Base-by-base conservation (phyloP, 345 rosid genomes). In the Anastatica hierochuntica region DNA sequence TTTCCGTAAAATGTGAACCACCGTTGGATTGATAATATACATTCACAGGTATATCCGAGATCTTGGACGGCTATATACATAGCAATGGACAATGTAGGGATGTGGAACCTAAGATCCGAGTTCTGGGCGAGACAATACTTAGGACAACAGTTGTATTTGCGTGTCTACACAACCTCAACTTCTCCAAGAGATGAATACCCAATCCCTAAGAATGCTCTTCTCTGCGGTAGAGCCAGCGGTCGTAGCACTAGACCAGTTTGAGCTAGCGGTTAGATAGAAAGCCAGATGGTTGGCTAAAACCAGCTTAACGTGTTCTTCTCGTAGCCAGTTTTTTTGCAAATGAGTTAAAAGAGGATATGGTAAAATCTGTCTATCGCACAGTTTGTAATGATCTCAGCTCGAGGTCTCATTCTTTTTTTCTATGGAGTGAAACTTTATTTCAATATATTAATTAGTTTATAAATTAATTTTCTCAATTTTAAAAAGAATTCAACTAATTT, bases 101-200 rank as follows among this genome's bases (percentile, higher is more conserved):
- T 88, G 98, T 92, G 98, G 98, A 76, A 92, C 80, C 5, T 92
- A 49, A 79, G 98, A 66, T 46, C 95, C 0, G 98, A 92, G 68
- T 76, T 78, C 14, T 92, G 96, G 98, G 98, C 94, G 8, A 69
- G 96, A 14, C 98, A 92, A 30, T 65, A n/a, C n/a, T n/a, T n/a
- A n/a, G n/a, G n/a, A n/a, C n/a, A n/a, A n/a, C n/a, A n/a, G n/a
- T n/a, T n/a, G n/a, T 92, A 92, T 33, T 19, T 92, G 60, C 79
- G 98, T 4, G 97, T 92, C 23, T 81, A 59, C 58, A 88, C 98
- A 7, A 0, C 76, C 8, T 77, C 95, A 1, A 77, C 82, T 53
- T 92, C 98, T 8, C 79, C 83, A 6, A 77, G 98, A 64, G 98
- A 92, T 49, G 98, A 92, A 36, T 88, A 46, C 53, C 97, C 88